phyloP scores from a whole-genome alignment of 2,329 filamentous ascomycete species.

The Diaporthe longicolla region DNA sequence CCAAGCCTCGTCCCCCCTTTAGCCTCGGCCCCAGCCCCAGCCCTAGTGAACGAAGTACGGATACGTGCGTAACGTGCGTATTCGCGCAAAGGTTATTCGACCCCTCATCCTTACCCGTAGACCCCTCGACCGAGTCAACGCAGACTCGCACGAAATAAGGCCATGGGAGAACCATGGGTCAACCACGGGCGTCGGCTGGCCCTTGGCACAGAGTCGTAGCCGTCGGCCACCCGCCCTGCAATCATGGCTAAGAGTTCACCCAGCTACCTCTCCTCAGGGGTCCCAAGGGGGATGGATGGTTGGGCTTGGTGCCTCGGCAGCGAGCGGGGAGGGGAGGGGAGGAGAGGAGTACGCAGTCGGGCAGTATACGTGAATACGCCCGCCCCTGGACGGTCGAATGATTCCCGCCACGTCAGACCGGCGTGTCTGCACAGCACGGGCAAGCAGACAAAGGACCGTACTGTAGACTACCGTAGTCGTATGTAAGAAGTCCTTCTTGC shows the following conservation, averaged over 20 bases:
- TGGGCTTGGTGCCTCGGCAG: background rate
- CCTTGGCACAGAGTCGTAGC: background rate
- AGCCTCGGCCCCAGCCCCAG: background rate
- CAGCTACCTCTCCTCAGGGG: background rate
- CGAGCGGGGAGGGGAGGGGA: background rate
- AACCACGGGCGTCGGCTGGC: background rate
- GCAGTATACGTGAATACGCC: background rate
- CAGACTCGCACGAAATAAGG: background rate
- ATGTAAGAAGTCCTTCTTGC: background rate
- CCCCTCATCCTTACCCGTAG: conserved; percentile 5
- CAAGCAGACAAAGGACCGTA: background rate
- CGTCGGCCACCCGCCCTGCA: background rate
- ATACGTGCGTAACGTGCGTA: conserved; percentile 20
- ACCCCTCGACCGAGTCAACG: conserved; percentile 4
- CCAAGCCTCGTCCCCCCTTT: background rate
- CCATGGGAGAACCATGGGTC: background rate
- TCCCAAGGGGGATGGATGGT: background rate
- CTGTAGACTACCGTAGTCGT: background rate
- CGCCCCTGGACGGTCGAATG: background rate
- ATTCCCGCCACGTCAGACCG: conserved; percentile 26
- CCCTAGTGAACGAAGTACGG: background rate
- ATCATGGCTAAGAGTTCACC: background rate
- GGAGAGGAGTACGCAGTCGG: background rate
- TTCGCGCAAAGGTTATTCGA: conserved; percentile 15
- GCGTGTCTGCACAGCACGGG: conserved; percentile 16